Percentiles rank a stretch among this genome's conserved stretches.
Conservation (phyloP, 306 rosid species). For the Argentina anserina region DNA sequence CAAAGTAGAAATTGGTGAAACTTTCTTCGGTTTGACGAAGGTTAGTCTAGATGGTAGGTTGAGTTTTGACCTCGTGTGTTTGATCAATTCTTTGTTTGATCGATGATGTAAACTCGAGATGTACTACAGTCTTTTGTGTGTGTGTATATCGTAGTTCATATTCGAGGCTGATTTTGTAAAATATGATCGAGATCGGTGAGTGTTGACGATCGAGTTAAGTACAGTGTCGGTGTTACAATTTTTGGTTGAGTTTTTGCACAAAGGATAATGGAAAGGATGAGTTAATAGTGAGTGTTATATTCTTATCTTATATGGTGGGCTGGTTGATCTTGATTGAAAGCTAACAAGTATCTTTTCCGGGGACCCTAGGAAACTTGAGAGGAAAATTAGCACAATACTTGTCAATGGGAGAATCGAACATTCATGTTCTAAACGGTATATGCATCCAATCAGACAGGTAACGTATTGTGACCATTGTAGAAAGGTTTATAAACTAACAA, state of each 20-base stretch:
- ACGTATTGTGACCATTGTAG: conserved; percentile 13
- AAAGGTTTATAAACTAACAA: conserved; percentile 3
- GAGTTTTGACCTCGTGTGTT: neutral
- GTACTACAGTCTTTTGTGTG: neutral
- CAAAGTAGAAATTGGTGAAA: neutral
- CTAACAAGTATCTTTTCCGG: neutral
- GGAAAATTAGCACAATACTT: neutral
- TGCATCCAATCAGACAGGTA: neutral
- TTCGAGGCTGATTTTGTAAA: too few relatives aligned
- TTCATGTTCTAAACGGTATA: neutral
- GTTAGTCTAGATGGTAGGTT: too few relatives aligned
- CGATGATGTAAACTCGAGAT: neutral
- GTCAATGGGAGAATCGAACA: neutral
- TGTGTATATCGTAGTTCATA: too few relatives aligned
- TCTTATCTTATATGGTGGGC: neutral
- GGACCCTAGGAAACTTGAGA: conserved; percentile 7
- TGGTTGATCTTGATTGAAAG: neutral
- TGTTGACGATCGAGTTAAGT: too few relatives aligned
- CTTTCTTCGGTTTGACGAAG: neutral
- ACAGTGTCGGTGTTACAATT: neutral
- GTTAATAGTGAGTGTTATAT: neutral
- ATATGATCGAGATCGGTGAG: too few relatives aligned
- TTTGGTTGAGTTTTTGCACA: too few relatives aligned
- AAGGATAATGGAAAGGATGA: neutral
- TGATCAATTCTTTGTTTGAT: neutral